Percentiles rank a stretch among this genome's conserved stretches.
Evolutionary conservation across 106 monocot genomes (phyloP).

Genomic region (Amphibolis antarctica): DNA sequence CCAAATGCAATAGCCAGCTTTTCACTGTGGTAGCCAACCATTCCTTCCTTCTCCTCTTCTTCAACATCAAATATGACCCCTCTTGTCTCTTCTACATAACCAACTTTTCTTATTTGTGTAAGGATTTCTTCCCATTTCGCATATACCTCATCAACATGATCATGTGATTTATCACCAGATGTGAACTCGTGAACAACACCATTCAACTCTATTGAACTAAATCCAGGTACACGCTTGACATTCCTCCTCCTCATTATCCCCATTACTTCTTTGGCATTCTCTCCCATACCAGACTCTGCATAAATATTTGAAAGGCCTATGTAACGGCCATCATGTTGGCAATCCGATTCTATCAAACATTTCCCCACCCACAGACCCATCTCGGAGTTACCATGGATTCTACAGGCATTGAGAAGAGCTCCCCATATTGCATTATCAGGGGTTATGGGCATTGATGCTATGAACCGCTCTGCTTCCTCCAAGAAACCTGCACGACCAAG

Average conservation of each 20-base stretch:
- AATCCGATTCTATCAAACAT: constrained; percentile 16
- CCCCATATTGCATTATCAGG: constrained; percentile 29
- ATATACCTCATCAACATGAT: constrained; percentile 6
- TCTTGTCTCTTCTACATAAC: constrained; percentile 5
- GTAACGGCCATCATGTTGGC: constrained; percentile 11
- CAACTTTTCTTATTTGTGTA: constrained; percentile 13
- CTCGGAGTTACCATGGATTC: constrained; percentile 22
- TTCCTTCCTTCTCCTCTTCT: constrained; percentile 13
- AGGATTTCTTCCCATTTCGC: constrained; percentile 11
- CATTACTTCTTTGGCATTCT: constrained; percentile 8
- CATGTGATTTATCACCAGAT: constrained; percentile 53
- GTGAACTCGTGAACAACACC: constrained; percentile 56
- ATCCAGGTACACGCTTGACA: constrained; percentile 2
- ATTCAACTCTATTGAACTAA: constrained; percentile 27
- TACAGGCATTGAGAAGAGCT: constrained; percentile 24
- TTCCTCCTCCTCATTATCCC: constrained; percentile 3
- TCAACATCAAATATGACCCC: constrained; percentile 8
- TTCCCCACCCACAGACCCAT: constrained; percentile 16
- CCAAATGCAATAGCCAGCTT: constrained; percentile 64
- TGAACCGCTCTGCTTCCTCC: constrained; percentile 18
- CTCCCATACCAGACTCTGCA: constrained; percentile 2
- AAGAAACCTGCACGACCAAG: constrained; percentile 24
- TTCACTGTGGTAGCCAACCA: constrained; percentile 56
- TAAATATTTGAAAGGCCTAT: constrained; percentile 15
- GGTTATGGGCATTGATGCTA: constrained; percentile 19